Conservation (phyloP, 805 yeast genomes). For the Wickerhamomyces ciferrii region DNA sequence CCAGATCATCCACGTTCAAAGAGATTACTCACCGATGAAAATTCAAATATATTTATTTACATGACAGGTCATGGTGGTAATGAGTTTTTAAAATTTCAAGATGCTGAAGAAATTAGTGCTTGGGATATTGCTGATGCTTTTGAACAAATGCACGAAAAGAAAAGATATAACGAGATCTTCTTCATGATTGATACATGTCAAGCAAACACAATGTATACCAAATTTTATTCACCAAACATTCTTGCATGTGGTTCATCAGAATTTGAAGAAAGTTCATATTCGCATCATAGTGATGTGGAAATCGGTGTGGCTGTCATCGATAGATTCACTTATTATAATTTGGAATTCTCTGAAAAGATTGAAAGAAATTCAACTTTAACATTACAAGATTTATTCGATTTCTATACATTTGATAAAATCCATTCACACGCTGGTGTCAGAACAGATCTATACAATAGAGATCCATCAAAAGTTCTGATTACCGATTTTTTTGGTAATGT, state of each 20-base stretch:
- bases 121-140: conserved; percentile 97
- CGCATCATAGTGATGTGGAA: conserved; percentile 93
- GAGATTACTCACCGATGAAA: conserved; percentile 85
- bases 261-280: conserved; percentile 84
- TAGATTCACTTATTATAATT: conserved; percentile 86
- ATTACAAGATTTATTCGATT: conserved; percentile 77
- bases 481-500: conserved; percentile 95
- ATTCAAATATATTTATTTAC: conserved; percentile 89
- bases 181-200: conserved; percentile 99
- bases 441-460: conserved; percentile 68
- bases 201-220: conserved; percentile 96
- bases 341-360: conserved; percentile 81
- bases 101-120: conserved; percentile 94
- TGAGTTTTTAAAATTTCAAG: conserved; percentile 95
- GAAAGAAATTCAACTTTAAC: conserved; percentile 72
- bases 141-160: conserved; percentile 94
- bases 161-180: conserved; percentile 88
- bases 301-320: conserved; percentile 98
- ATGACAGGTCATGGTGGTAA: conserved; percentile 99
- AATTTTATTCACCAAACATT: conserved; percentile 87
- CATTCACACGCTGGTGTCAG: conserved; percentile 94
- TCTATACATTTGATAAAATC: conserved; percentile 77
- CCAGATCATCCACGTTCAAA: conserved; percentile 91
- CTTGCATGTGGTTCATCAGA: conserved; percentile 90
- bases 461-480: conserved; percentile 61